Evolutionary conservation across 257 asterid species (phyloP).

Genomic region (Sherardia arvensis): DNA sequence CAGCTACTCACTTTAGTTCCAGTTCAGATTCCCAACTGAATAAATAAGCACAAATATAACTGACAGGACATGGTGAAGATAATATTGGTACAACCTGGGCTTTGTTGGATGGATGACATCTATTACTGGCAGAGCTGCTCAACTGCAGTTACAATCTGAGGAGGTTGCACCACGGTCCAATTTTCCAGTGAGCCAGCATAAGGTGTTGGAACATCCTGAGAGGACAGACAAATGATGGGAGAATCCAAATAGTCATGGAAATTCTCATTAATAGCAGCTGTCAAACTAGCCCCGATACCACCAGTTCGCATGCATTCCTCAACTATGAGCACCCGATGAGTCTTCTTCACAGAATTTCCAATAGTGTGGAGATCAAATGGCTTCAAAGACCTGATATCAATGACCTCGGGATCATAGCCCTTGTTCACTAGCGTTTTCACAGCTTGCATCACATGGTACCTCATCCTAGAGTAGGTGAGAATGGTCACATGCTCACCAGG

Average conservation of each 20-base stretch:
- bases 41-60: conserved; percentile 4
- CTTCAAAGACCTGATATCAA: conserved; percentile 49
- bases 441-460: conserved; percentile 60
- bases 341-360: conserved; percentile 50
- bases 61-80: neutral
- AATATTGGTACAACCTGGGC: conserved; percentile 10
- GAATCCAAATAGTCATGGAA: conserved; percentile 45
- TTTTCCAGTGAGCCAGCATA: conserved; percentile 44
- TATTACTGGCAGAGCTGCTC: conserved; percentile 44
- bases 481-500: conserved; percentile 45
- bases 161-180: conserved; percentile 52
- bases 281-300: conserved; percentile 49
- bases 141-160: conserved; percentile 44
- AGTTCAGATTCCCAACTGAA: conserved; percentile 1
- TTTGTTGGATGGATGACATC: conserved; percentile 5
- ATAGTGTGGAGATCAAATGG: conserved; percentile 46
- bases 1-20: neutral
- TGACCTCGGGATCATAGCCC: conserved; percentile 52
- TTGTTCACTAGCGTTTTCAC: conserved; percentile 44
- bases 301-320: conserved; percentile 59
- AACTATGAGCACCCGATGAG: conserved; percentile 43
- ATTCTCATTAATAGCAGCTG: conserved; percentile 48
- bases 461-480: conserved; percentile 46
- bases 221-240: conserved; percentile 42
- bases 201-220: conserved; percentile 54